Percentiles rank a stretch among this genome's conserved stretches.
These are phyloP conservation scores for Starmerella asiatica DNA, from an alignment of 805 yeast species.

Conservation along the genomic window DNA sequence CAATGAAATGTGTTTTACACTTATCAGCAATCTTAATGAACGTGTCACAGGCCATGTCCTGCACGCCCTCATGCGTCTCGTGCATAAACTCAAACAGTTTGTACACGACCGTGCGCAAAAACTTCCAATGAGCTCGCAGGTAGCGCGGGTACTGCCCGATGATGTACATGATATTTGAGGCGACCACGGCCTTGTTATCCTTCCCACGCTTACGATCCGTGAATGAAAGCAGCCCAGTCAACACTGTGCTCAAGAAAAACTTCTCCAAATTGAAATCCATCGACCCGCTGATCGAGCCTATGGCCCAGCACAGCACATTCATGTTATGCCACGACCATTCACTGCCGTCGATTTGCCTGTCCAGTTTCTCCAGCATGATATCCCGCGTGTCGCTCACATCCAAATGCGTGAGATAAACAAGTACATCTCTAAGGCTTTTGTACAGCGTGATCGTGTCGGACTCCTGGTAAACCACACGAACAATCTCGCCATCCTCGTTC, in stretches of 20 bases:
- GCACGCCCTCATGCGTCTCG: constrained; percentile 99
- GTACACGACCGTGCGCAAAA: constrained; percentile 86
- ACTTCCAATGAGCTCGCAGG: constrained; percentile 95
- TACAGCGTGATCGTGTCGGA: constrained; percentile 92
- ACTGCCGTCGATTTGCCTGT: constrained; percentile 83
- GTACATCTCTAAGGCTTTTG: constrained; percentile 88
- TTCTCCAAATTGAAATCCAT: constrained; percentile 98
- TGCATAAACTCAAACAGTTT: constrained; percentile 97
- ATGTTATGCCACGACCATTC: constrained; percentile 99
- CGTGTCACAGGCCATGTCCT: constrained; percentile 99
- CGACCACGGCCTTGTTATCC: constrained; percentile 97
- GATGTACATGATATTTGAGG: constrained; percentile 98
- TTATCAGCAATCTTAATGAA: constrained; percentile 89
- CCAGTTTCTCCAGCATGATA: constrained; percentile 83
- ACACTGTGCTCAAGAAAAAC: constrained; percentile 81
- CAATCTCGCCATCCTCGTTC: constrained; percentile 98
- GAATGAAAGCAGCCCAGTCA: constrained; percentile 76
- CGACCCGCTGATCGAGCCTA: constrained; percentile 96
- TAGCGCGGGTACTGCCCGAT: constrained; percentile 98
- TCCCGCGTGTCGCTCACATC: constrained; percentile 88
- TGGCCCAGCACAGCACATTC: constrained; percentile 98
- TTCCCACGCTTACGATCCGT: constrained; percentile 96
- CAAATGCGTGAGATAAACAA: constrained; percentile 88
- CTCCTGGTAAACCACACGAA: constrained; percentile 91
- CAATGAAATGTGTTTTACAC: constrained; percentile 90